Base-by-base conservation (phyloP, 352 stramenopile species). In the Pythium guiyangense region DNA sequence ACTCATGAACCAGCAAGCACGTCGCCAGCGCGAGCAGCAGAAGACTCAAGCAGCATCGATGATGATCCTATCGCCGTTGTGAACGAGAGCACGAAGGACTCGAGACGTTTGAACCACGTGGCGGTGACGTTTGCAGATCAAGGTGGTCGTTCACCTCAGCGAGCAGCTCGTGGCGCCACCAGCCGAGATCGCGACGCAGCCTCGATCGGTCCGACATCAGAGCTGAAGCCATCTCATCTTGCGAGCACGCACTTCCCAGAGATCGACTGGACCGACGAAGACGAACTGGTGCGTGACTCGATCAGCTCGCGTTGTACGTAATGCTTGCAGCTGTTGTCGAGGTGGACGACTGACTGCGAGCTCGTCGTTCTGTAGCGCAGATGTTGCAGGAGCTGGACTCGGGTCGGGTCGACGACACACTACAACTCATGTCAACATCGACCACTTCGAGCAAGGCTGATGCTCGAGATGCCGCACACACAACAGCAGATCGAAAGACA, bases 261-360 rank as follows among this genome's bases (percentile, higher is more conserved):
- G 40, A 49, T 88, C 49, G 59, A 73, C 27, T 88, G 77, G 77
- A 88, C 71, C 4, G 71, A 82, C 25, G 64, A 81, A 52, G 73
- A 83, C 49, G 77, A 88, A 65, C 34, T 73, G 52, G 77, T 85
- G 49, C 20, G 49, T 54, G 31, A 9, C 31, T 37, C 31, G 31
- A 37, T 6, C 31, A 9, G 12, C 29, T 34, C 29, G 29, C 31
- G 31, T 12, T 11, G 31, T 9, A 9, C 31, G 9, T 12, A 6
- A 17, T 15, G n/a, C n/a, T n/a, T n/a, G n/a, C n/a, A 27, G 17
- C 8, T 22, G 18, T 4, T 42, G 6, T 1, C 20, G 47, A 40
- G 10, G 18, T 4, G 17, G 11, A 18, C 44, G n/a, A 9, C 15
- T 27, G 27, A 3, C n/a, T 26, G 27, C 22, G 29, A 35, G 18